Conservation (phyloP, 352 stramenopile species). For the Phytophthora colocasiae region DNA sequence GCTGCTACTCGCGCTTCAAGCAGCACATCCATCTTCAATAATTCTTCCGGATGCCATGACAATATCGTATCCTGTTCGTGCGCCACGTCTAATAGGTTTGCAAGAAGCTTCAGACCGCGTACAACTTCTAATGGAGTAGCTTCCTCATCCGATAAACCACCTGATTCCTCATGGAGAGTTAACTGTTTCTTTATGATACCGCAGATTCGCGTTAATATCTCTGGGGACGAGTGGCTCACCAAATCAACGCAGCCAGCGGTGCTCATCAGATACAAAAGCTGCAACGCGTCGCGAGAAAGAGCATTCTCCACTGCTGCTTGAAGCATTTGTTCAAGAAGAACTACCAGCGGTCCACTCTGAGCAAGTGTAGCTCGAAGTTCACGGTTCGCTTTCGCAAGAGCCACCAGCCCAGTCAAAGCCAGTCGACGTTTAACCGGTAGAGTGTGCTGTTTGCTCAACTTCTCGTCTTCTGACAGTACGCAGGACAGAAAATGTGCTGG, state of each 20-base stretch:
- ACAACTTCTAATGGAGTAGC: slow-evolving; percentile 20
- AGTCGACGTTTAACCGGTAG: slow-evolving; percentile 24
- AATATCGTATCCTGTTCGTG: slow-evolving; percentile 27
- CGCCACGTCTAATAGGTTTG: slow-evolving; percentile 50
- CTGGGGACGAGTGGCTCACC: slow-evolving; percentile 17
- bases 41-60: slow-evolving; percentile 36
- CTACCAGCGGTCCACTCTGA: slow-evolving; percentile 35
- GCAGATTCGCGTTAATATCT: slow-evolving; percentile 27
- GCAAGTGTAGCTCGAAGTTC: slow-evolving; percentile 40
- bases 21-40: slow-evolving; percentile 38
- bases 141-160: slow-evolving; percentile 16
- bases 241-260: slow-evolving; percentile 20
- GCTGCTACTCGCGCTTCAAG: slow-evolving; percentile 36
- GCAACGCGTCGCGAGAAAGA: slow-evolving; percentile 35
- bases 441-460: slow-evolving; percentile 8
- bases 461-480: slow-evolving; percentile 28
- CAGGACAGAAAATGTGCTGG: slow-evolving; percentile 57
- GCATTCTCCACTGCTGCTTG: background rate
- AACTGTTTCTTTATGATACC: slow-evolving; percentile 10
- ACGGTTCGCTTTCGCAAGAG: slow-evolving; percentile 46
- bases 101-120: slow-evolving; percentile 54
- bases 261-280: slow-evolving; percentile 36
- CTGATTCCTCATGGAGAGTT: slow-evolving; percentile 2
- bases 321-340: slow-evolving; percentile 40
- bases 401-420: slow-evolving; percentile 44